Base-by-base conservation (phyloP, 345 rosid species). In the Brassica carinata region DNA sequence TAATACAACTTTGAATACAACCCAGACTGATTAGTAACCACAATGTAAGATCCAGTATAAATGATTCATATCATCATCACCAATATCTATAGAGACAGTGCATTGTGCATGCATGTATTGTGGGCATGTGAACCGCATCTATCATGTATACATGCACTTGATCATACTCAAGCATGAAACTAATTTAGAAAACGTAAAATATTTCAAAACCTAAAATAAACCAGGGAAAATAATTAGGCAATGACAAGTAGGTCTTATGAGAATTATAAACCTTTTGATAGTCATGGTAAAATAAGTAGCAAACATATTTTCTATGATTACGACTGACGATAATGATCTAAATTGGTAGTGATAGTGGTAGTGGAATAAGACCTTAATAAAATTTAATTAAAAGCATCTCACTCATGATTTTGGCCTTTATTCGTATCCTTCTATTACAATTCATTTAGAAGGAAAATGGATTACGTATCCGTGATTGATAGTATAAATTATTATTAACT, bases 291-390 rank as follows among this genome's bases (percentile, higher is more conserved):
- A 7, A 17, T 57, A 18, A 57, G n/a, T 18, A 18, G 23, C 43
- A 67, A 48, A 45, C 64, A 58, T 34, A 18, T 51, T 11, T 27
- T 58, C 26, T 13, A 53, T 75, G 64, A 78, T 71, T 7, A 75
- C 9, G 73, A 69, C 67, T 19, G 53, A 53, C 26, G 29, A 67
- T 48, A 38, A 5, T 82, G 40, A 77, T 85, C 85, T 81, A 85
- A 87, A 69, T 51, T 64, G 77, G 61, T 6, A 53, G 66, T 80
- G 72, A 59, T 78, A 86, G 89, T 33, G 36, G 5, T 33, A 33
- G 36, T 85, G 92, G 90, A 80, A 64, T 45, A 71, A 57, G 85
- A 77, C 78, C 87, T 77, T 73, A 64, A 53, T 71, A 9, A 45
- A 18, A 10, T 73, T 38, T 59, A 59, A 59, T 57, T 82, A 61